Base-by-base conservation (phyloP, 2,329 filamentous ascomycete genomes). In the Microsporum audouinii region DNA sequence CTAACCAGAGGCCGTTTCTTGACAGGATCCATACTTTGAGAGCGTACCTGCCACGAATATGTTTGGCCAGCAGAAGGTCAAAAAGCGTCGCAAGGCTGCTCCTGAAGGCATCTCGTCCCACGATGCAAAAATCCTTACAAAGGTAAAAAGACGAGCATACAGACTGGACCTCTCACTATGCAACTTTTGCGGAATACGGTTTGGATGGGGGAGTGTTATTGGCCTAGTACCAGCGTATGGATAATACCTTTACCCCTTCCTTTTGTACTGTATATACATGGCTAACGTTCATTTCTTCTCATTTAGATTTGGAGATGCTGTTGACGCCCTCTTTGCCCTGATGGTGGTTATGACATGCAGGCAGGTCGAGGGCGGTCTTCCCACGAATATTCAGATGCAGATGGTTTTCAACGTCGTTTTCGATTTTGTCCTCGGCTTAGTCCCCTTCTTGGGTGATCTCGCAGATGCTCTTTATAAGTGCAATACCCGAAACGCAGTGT, bases 201-300 rank as follows among this genome's bases (percentile, higher is more conserved):
- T 97, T 70, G 94, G 94, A 60, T 96, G 91, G 90, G 84, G 88
- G 58, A 88, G 87, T 67, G 82, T 96, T 62, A 89, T 97, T 68
- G 94, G 87, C 12, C 71, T 97, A 5, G 74, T 97, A 60, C 94
- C 94, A 67, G 83, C 83, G 83, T 90, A 81, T 80, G 88, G 82
- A 61, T 10, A 65, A n/a, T n/a, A 39, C n/a, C 23, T 3, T 23
- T 49, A 51, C 10, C 41, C 59, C 33, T 61, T 36, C 5, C 1
- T 29, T 27, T 39, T 49, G 2, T 39, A 33, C 17, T 23, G 27
- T 34, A 39, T 57, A 41, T 29, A 29, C 27, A 49, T 47, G n/a
- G 33, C 61, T 62, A 39, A 60, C 51, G 10, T 6, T 27, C 17
- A n/a, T 53, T 3, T 31, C 5, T 36, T 57, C 27, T 5, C 23